Evolutionary conservation across 2,329 filamentous ascomycete genomes (phyloP).

Genomic region (Elsinoe australis): DNA sequence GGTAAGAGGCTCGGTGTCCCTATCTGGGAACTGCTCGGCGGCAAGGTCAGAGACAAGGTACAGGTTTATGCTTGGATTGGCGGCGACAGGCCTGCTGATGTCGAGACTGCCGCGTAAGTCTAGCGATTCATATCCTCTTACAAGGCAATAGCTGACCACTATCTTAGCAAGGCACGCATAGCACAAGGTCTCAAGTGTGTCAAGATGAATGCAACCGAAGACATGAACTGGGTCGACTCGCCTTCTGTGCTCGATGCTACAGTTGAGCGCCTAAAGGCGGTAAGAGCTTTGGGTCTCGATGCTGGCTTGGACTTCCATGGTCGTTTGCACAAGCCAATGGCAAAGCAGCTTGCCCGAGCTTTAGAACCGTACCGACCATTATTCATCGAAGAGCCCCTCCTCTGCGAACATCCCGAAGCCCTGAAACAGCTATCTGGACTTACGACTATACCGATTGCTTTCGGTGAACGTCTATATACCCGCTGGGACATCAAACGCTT

Average conservation of each 20-base stretch:
- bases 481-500: conserved; percentile 64
- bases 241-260: conserved; percentile 54
- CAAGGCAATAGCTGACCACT: conserved; percentile 7
- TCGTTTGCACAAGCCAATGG: conserved; percentile 67
- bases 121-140: too few species aligned
- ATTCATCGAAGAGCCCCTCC: conserved; percentile 66
- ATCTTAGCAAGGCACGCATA: conserved; percentile 39
- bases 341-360: conserved; percentile 60
- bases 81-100: conserved; percentile 59
- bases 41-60: conserved; percentile 60
- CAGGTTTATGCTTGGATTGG: conserved; percentile 72
- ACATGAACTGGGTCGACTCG: conserved; percentile 67
- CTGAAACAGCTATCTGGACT: conserved; percentile 53
- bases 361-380: conserved; percentile 59
- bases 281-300: conserved; percentile 62
- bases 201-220: conserved; percentile 73
- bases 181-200: conserved; percentile 57
- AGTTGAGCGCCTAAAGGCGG: conserved; percentile 58
- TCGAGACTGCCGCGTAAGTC: conserved; percentile 47
- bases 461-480: conserved; percentile 62
- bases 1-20: conserved; percentile 56
- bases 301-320: conserved; percentile 71
- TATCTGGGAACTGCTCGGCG: conserved; percentile 64
- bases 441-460: conserved; percentile 57
- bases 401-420: conserved; percentile 59